phyloP scores from a whole-genome alignment of 78 protist species.

The Speleostelium caveatum region DNA sequence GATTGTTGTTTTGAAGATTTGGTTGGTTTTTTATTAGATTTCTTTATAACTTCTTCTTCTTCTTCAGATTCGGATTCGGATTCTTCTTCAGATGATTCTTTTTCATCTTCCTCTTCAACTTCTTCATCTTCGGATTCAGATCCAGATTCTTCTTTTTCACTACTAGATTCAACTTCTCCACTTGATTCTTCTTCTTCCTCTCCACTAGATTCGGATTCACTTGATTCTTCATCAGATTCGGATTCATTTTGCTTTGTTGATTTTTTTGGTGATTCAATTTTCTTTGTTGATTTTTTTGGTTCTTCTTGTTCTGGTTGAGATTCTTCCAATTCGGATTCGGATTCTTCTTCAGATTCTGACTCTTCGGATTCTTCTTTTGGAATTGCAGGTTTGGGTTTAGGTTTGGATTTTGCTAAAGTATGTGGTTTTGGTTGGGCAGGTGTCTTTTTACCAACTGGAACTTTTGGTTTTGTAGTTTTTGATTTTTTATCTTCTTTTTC shows the following conservation, averaged over 20 bases:
- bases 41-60: not conserved
- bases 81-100: not conserved
- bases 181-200: not conserved
- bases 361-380: not conserved
- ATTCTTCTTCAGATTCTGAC: not conserved
- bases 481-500: not conserved
- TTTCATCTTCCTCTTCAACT: not conserved
- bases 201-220: not conserved
- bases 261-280: not conserved
- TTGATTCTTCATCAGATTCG: not conserved
- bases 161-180: not conserved
- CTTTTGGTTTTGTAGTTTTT: not conserved
- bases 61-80: not conserved
- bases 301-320: not conserved
- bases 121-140: not conserved
- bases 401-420: too few relatives aligned
- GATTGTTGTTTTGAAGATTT: not conserved
- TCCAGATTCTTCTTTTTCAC: not conserved
- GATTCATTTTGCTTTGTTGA: not conserved
- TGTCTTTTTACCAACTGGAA: not conserved
- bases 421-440: not conserved
- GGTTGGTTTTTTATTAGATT: not conserved
- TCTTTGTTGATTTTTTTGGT: not conserved
- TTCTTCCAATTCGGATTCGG: not conserved
- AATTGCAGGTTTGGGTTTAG: not conserved